phyloP scores from a whole-genome alignment of 306 rosid species.

The Glycine tomentella region DNA sequence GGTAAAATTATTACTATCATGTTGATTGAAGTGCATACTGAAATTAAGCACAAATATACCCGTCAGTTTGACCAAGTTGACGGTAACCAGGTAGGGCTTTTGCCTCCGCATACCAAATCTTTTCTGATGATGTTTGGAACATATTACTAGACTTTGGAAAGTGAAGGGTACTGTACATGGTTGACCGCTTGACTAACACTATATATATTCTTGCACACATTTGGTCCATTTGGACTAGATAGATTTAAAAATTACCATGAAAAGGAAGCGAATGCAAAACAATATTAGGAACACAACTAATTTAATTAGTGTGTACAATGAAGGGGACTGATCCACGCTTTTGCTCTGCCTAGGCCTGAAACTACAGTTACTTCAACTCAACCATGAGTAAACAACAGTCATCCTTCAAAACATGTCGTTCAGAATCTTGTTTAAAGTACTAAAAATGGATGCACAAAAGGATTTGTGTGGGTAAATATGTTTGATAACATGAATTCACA shows the following conservation, averaged over 20 bases:
- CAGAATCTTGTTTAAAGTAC: background rate
- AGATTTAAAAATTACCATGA: background rate
- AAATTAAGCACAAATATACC: background rate
- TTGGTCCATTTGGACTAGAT: no score
- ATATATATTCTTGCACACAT: background rate
- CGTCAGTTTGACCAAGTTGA: conserved; percentile 20
- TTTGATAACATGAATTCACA: background rate
- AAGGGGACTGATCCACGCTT: background rate
- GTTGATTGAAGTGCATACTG: background rate
- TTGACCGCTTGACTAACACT: conserved; percentile 10
- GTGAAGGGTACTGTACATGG: background rate
- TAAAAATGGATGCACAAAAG: background rate
- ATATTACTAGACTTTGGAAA: background rate
- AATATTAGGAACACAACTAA: background rate
- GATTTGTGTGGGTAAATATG: background rate
- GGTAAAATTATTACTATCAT: background rate
- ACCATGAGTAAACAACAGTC: conserved; percentile 1
- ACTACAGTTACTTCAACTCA: conserved; percentile 7
- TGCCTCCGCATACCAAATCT: background rate
- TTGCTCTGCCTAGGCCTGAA: conserved; percentile 7
- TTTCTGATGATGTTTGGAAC: background rate
- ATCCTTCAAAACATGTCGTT: background rate
- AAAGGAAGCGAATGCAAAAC: background rate
- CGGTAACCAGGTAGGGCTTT: background rate
- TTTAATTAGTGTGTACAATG: background rate